Evolutionary conservation across 2,329 filamentous ascomycete genomes (phyloP), one percentile per base, ranked within the genome.

Genomic region (Cadophora malorum): DNA sequence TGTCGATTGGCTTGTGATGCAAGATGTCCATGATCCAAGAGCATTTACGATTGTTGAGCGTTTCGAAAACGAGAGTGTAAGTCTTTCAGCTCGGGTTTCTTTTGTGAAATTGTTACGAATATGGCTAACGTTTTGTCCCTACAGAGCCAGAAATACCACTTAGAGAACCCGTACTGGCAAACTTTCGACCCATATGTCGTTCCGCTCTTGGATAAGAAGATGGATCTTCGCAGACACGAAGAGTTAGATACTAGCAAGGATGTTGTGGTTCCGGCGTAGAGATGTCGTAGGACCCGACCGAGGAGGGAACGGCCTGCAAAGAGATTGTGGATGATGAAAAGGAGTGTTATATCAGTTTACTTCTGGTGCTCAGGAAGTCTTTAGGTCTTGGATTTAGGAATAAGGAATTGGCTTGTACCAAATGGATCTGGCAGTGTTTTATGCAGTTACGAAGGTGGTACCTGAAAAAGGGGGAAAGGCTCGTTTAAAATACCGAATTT

Each of bases 41-140:
- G 87, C 89, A 61, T 93, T 93, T 79, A 91, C 88, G 59, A 91
- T 93, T 74, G 90, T 93, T 58, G 91, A 93, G 81, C 83, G 91
- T 38, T 93, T 92, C 79, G 84, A 86, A 74, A 83, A 89, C 69
- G 91, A 93, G 77, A 81, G 81, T 62, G 86, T 89, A 78, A 68
- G 85, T 81, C 14, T 19, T 19, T 61, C 23, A 67, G 35, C 14
- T 21, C 45, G 2, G 6, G 41, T 10, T 19, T 45, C 12, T 45
- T 19, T 14, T 1, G 16, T 23, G 35, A 3, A 31, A 60, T 64
- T 23, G 38, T 14, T 14, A 7, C 35, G 35, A 38, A 8, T 23
- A n/a, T 62, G 75, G 19, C 76, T 49, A 60, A 65, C 5, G 58
- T 66, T 7, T 45, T 49, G 23, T 58, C 53, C 41, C 14, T 64